phyloP scores from a whole-genome alignment of 768 basidiomycete genomes.

The Paxillus rubicundulus region DNA sequence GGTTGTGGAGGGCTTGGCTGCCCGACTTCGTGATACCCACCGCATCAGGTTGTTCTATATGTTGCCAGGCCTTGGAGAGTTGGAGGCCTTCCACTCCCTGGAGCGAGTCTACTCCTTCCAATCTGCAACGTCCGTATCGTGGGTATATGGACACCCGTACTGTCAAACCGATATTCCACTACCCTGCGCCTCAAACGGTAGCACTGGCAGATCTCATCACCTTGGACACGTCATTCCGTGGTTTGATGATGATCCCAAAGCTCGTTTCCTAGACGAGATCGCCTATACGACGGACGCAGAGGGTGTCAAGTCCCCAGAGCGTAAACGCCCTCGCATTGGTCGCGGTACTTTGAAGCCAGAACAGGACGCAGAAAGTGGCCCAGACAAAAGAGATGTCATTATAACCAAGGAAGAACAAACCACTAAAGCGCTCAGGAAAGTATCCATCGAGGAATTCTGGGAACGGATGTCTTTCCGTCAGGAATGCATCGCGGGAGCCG shows the following conservation, averaged over 20 bases:
- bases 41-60: constrained; percentile 50
- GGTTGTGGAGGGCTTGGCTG: constrained; percentile 44
- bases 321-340: constrained; percentile 51
- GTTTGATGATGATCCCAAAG: constrained; percentile 97
- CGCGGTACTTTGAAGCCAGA: constrained; percentile 6
- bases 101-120: constrained; percentile 34
- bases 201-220: constrained; percentile 23
- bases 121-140: constrained; percentile 31
- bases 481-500: constrained; percentile 86
- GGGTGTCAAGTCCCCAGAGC: constrained; percentile 55
- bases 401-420: constrained; percentile 35
- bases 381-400: constrained; percentile 26
- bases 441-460: constrained; percentile 86
- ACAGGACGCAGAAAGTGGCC: constrained; percentile 26
- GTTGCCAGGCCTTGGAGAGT: constrained; percentile 65
- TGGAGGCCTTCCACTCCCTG: constrained; percentile 64
- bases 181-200: constrained; percentile 43
- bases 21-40: constrained; percentile 4
- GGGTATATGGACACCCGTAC: constrained; percentile 85
- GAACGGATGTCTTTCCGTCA: constrained; percentile 96
- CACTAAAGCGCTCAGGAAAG: constrained; percentile 55
- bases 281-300: constrained; percentile 66
- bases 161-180: constrained; percentile 40
- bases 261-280: constrained; percentile 90
- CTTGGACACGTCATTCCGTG: constrained; percentile 80